These are phyloP conservation scores for Coemansia sp. DNA, from an alignment of 192 early-diverging fungal genomes.

Conservation along the genomic window DNA sequence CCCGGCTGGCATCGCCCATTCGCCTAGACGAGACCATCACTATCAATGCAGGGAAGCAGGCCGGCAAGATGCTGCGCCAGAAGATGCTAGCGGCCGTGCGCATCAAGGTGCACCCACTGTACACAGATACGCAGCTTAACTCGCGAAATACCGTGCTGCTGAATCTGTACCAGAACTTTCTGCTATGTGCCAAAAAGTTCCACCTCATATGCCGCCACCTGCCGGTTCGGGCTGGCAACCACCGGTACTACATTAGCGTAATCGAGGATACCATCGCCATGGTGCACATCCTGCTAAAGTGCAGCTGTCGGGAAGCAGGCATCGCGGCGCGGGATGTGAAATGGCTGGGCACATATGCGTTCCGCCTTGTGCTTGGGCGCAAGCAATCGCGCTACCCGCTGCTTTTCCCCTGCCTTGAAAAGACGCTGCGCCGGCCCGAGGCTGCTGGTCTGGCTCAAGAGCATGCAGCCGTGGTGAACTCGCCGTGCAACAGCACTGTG, in stretches of 20 bases:
- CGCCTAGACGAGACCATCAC: constrained; percentile 53
- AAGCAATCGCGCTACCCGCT: constrained; percentile 47
- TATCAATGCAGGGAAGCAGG: constrained; percentile 39
- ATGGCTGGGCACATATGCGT: constrained; percentile 56
- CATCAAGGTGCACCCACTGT: constrained; percentile 52
- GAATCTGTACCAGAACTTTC: constrained; percentile 78
- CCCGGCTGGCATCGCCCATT: constrained; percentile 46
- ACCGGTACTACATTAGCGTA: constrained; percentile 8
- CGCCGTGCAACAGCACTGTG: constrained; percentile 25
- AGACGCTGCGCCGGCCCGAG: constrained; percentile 15
- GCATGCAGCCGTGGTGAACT: constrained; percentile 9
- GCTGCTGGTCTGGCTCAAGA: constrained; percentile 3
- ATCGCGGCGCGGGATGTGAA: constrained; percentile 22
- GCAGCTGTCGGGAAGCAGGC: constrained; percentile 12
- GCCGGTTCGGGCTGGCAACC: constrained; percentile 14
- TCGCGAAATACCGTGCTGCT: constrained; percentile 59
- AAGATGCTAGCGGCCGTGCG: constrained; percentile 44
- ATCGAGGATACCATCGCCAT: constrained; percentile 16
- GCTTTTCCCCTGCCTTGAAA: constrained; percentile 19
- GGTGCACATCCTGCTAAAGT: constrained; percentile 27
- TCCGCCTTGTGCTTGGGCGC: constrained; percentile 33
- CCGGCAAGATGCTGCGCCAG: constrained; percentile 44
- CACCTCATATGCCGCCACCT: constrained; percentile 32
- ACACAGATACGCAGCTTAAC: constrained; percentile 64
- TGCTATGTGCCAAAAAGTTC: constrained; percentile 71